Conservation (phyloP, 208 protist genomes). For the Kentomonas sorsogonicus region DNA sequence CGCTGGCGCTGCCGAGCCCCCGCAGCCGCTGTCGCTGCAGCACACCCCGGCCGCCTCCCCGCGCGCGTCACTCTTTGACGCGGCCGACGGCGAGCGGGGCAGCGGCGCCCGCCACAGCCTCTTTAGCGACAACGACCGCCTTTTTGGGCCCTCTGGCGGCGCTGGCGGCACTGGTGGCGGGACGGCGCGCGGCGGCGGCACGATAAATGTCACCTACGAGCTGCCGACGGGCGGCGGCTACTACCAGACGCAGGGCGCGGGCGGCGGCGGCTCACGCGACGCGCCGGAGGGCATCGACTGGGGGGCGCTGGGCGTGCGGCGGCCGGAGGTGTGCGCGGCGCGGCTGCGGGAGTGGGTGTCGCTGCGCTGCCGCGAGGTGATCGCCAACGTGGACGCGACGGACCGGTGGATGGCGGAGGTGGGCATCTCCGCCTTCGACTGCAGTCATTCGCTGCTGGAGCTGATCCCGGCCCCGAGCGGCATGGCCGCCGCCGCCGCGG, state of each 20-base stretch:
- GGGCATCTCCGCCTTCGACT: slow-evolving; percentile 51
- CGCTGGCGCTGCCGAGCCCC: too few relatives aligned
- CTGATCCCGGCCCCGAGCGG: slow-evolving; percentile 18
- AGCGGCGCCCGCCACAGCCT: too few relatives aligned
- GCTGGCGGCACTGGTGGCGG: background rate
- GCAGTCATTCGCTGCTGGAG: slow-evolving; percentile 56
- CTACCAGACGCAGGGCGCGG: too few relatives aligned
- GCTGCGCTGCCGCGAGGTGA: slow-evolving; percentile 39
- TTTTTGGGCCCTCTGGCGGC: too few relatives aligned
- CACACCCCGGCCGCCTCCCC: slow-evolving; percentile 1
- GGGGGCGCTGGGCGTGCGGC: slow-evolving; percentile 37
- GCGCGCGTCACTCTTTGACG: too few relatives aligned
- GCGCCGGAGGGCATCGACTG: slow-evolving; percentile 25
- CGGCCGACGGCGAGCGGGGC: too few relatives aligned
- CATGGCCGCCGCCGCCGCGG: background rate
- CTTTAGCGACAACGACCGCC: slow-evolving; percentile 3
- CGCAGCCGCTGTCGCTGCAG: too few relatives aligned
- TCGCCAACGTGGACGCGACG: slow-evolving; percentile 54
- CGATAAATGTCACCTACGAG: too few relatives aligned
- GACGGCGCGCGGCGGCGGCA: too few relatives aligned
- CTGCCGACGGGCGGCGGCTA: too few relatives aligned
- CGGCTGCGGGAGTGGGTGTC: slow-evolving; percentile 57
- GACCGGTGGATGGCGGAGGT: slow-evolving; percentile 53
- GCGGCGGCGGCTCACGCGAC: too few relatives aligned
- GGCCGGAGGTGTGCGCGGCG: slow-evolving; percentile 38